Base-by-base conservation (phyloP, 2,329 filamentous ascomycete genomes). In the Dactylellina drechsleri region DNA sequence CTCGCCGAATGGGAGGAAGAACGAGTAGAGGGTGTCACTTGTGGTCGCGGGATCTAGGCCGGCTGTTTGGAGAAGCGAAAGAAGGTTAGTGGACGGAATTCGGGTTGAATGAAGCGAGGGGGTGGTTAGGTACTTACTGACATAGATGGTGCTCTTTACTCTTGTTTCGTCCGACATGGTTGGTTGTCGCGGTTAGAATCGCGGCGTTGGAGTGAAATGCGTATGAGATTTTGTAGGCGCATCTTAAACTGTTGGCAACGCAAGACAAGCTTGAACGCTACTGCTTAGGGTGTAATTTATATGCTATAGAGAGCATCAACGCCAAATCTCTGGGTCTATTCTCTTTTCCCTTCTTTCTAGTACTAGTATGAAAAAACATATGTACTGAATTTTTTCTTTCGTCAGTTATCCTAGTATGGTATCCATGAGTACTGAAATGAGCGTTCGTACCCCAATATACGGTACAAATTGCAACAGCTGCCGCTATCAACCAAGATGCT, bases 1-100 rank as follows among this genome's bases (percentile, higher is more conserved):
- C 82, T 97, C 94, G 80, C 96, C 95, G 82, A 99, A 99, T 0
- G 96, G 95, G 68, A 99, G 88, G 83, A 99, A 99, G 66, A 93
- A 93, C 80, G 96, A 92, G 79, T 93, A 90, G 54, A 99, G 85
- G 76, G 90, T 91, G 75, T 88, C 87, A 43, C 85, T 85, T 12
- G 90, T 94, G 71, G 96, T 93, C 60, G 70, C 23, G 76, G 90
- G 88, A 78, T 95, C 90, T 59, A 99, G 88, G 36, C 94, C 94
- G 77, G 93, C 93, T 79, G 49, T 45, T 23, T 52, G 10, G 10
- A 13, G 5, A 23, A 52, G 18, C 1, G 43, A 6, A 18, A n/a
- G 43, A n/a, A 23, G 2, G 16, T 52, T 23, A 52, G 31, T 36
- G 31, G 31, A 36, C 31, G 2, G 10, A 18, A 52, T 2, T 52